Conservation (phyloP, 345 rosid genomes). For the Bruguiera sexangula region DNA sequence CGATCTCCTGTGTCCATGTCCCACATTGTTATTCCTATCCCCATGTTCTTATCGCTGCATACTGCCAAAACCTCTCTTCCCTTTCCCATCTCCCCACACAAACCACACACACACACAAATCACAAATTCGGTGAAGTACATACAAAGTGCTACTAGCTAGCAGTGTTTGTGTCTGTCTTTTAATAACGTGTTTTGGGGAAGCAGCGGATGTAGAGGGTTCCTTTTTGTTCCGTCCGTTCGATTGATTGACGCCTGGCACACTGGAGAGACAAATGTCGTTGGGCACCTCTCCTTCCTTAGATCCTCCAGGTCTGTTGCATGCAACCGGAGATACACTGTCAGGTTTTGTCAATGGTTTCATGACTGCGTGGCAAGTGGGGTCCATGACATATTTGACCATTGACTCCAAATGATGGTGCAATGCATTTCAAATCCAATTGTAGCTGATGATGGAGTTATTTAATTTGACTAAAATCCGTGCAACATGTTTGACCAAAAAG, state of each 20-base stretch:
- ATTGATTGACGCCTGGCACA: slow-evolving; percentile 18
- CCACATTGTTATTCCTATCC: slow-evolving; percentile 37
- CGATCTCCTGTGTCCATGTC: slow-evolving; percentile 41
- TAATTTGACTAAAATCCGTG: too few relatives aligned
- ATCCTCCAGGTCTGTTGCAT: not conserved
- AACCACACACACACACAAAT: not conserved
- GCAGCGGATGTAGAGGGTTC: slow-evolving; percentile 8
- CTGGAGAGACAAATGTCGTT: slow-evolving; percentile 29
- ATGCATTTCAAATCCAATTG: too few relatives aligned
- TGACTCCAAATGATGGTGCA: too few relatives aligned
- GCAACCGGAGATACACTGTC: too few relatives aligned
- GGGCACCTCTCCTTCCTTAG: not conserved
- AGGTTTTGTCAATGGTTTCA: too few relatives aligned
- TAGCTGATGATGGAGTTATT: too few relatives aligned
- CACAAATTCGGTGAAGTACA: not conserved
- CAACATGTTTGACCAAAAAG: too few relatives aligned
- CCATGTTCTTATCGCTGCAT: slow-evolving; percentile 40
- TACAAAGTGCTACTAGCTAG: not conserved
- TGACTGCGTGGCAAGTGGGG: too few relatives aligned
- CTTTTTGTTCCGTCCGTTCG: slow-evolving; percentile 2
- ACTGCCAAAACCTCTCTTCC: slow-evolving; percentile 39
- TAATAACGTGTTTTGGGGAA: not conserved
- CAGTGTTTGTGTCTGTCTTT: not conserved
- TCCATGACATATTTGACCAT: too few relatives aligned
- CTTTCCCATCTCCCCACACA: not conserved